phyloP scores from a whole-genome alignment of 257 asterid genomes.

The Przewalskia tangutica region DNA sequence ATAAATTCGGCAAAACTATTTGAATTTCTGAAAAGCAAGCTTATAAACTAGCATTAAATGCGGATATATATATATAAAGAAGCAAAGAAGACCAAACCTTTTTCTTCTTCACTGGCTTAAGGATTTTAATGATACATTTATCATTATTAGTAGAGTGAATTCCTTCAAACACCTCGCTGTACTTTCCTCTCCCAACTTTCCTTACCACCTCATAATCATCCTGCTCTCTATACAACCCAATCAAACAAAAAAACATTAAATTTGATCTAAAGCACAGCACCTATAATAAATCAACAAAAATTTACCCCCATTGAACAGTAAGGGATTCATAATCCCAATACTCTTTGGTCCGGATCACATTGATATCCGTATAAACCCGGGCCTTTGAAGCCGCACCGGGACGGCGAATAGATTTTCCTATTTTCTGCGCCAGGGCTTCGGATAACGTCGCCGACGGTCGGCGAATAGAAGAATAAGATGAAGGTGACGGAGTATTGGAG shows the following conservation, averaged over 20 bases:
- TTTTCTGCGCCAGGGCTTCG: slow-evolving; percentile 78
- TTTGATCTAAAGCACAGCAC: not conserved
- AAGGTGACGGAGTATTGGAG: slow-evolving; percentile 14
- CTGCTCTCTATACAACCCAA: slow-evolving; percentile 54
- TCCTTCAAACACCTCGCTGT: slow-evolving; percentile 94
- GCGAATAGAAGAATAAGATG: slow-evolving; percentile 17
- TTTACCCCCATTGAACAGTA: slow-evolving; percentile 91
- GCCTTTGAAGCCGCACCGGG: slow-evolving; percentile 84
- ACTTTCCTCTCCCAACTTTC: slow-evolving; percentile 94
- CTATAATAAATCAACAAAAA: not conserved
- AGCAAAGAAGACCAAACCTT: slow-evolving; percentile 37
- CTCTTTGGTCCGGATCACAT: slow-evolving; percentile 81
- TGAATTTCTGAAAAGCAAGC: not conserved
- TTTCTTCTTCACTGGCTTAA: slow-evolving; percentile 91
- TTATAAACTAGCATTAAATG: not conserved
- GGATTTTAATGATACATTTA: slow-evolving; percentile 81
- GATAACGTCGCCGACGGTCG: slow-evolving; percentile 18
- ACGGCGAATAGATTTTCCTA: slow-evolving; percentile 78
- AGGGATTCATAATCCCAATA: slow-evolving; percentile 93
- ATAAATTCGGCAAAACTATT: not conserved
- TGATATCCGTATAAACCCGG: slow-evolving; percentile 67
- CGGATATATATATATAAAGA: not conserved
- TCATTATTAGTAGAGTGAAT: slow-evolving; percentile 64
- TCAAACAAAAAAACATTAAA: slow-evolving; percentile 2
- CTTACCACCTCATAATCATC: slow-evolving; percentile 93